Evolutionary conservation across 1,284 basidiomycete species (phyloP).

Genomic region (Puccinia hordei): DNA sequence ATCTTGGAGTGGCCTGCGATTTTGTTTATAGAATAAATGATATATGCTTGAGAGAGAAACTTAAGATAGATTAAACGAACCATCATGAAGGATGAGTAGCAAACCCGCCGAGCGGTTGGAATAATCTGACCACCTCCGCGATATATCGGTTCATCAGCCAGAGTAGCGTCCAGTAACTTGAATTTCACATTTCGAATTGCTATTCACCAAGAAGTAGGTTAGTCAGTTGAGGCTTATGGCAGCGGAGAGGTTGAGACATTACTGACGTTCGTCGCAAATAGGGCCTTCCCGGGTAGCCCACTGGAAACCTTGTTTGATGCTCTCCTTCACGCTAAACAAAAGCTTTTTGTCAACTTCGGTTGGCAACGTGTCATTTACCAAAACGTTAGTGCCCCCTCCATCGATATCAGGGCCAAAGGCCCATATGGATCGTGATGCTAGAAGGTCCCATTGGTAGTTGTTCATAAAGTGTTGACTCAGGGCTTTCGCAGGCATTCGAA

Average conservation of each 20-base stretch:
- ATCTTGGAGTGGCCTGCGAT: constrained; percentile 58
- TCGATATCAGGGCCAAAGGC: constrained; percentile 98
- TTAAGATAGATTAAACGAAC: constrained; percentile 61
- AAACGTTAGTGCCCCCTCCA: constrained; percentile 75
- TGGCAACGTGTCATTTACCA: constrained; percentile 93
- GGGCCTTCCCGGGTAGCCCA: constrained; percentile 98
- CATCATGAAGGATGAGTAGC: constrained; percentile 98
- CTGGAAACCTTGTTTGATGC: constrained; percentile 98
- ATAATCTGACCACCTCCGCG: constrained; percentile 98
- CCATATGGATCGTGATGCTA: constrained; percentile 98
- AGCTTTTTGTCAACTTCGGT: constrained; percentile 94
- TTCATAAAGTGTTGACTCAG: constrained; percentile 90
- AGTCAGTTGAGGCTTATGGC: neutral
- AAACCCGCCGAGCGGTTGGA: constrained; percentile 92
- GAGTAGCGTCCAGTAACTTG: constrained; percentile 83
- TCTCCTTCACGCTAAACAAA: constrained; percentile 83
- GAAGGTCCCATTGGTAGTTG: constrained; percentile 96
- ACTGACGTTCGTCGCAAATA: constrained; percentile 94
- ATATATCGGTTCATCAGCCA: constrained; percentile 93
- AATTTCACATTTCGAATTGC: constrained; percentile 99
- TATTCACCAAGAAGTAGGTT: constrained; percentile 58
- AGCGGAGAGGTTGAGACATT: neutral
- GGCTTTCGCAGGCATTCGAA: constrained; percentile 90
- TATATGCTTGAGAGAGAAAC: neutral
- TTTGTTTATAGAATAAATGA: neutral